Evolutionary conservation across 2,329 filamentous ascomycete genomes (phyloP).

Genomic region (Diaporthe sp.): DNA sequence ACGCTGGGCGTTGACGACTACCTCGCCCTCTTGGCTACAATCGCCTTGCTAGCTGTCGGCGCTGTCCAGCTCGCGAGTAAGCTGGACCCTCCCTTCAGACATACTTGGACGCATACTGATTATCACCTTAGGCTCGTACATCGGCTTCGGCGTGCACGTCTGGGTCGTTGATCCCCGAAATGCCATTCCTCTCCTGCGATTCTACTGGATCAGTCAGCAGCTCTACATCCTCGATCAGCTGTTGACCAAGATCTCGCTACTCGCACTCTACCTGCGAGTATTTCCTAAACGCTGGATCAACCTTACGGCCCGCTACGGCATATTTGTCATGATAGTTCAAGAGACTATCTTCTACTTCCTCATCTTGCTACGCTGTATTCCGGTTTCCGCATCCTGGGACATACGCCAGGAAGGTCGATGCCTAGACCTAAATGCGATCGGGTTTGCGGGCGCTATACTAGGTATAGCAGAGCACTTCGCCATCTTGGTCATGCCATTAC

Average conservation of each 20-base stretch:
- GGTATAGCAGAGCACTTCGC: slow-evolving; percentile 26
- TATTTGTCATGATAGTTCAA: slow-evolving; percentile 13
- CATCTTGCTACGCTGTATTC: slow-evolving; percentile 15
- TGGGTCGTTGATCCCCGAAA: slow-evolving; percentile 30
- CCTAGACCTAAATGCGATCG: slow-evolving; percentile 30
- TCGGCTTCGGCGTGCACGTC: slow-evolving; percentile 31
- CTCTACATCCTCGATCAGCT: slow-evolving; percentile 31
- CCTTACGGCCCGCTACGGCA: slow-evolving; percentile 19
- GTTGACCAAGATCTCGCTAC: slow-evolving; percentile 22
- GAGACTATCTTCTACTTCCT: slow-evolving; percentile 29
- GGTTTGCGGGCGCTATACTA: slow-evolving; percentile 24
- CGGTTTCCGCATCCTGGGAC: slow-evolving; percentile 28
- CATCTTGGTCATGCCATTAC: slow-evolving; percentile 25
- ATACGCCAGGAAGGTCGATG: slow-evolving; percentile 23
- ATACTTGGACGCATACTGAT: background rate
- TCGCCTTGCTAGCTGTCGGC: slow-evolving; percentile 1
- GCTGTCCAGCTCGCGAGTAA: slow-evolving; percentile 24
- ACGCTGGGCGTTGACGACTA: slow-evolving; percentile 34
- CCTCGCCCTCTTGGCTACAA: slow-evolving; percentile 22
- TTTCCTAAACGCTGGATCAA: slow-evolving; percentile 32
- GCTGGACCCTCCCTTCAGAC: background rate
- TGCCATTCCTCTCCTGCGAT: slow-evolving; percentile 27
- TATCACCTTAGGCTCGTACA: background rate
- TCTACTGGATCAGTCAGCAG: slow-evolving; percentile 31
- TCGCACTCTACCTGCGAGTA: slow-evolving; percentile 25